Conservation (phyloP, 352 stramenopile genomes). For the Phytophthora cryptogea region DNA sequence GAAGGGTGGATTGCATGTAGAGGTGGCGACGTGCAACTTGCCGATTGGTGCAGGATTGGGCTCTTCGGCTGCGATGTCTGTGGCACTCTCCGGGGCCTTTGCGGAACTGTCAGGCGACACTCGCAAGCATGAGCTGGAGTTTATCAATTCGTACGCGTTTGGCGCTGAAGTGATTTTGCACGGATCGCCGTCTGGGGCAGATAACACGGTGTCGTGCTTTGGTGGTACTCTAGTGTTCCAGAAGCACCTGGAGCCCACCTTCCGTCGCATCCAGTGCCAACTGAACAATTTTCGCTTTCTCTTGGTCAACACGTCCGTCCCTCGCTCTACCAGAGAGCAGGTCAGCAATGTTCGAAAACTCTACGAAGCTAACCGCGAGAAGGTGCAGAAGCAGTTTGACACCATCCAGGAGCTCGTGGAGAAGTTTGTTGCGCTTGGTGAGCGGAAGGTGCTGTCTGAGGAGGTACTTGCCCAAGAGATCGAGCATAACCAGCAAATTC, state of each 20-base stretch:
- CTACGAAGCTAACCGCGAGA: slow-evolving; percentile 53
- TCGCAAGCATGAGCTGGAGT: slow-evolving; percentile 36
- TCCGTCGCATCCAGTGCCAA: slow-evolving; percentile 50
- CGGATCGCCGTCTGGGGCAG: slow-evolving; percentile 89
- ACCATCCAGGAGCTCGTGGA: slow-evolving; percentile 79
- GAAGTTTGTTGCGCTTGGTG: slow-evolving; percentile 55
- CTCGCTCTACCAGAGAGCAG: slow-evolving; percentile 86
- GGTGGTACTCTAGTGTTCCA: slow-evolving; percentile 86
- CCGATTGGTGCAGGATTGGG: slow-evolving; percentile 91
- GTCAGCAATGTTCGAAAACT: slow-evolving; percentile 75
- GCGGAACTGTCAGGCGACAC: slow-evolving; percentile 36
- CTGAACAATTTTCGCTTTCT: slow-evolving; percentile 84
- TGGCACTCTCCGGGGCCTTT: slow-evolving; percentile 78
- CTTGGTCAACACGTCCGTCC: slow-evolving; percentile 91
- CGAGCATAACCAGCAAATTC: slow-evolving; percentile 73
- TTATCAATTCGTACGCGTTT: slow-evolving; percentile 89
- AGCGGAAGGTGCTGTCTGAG: slow-evolving; percentile 47
- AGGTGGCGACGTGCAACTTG: slow-evolving; percentile 56
- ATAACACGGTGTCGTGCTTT: slow-evolving; percentile 92
- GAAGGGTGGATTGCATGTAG: slow-evolving; percentile 44
- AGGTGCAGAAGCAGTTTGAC: slow-evolving; percentile 66
- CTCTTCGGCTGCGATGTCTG: slow-evolving; percentile 90
- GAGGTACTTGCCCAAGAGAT: slow-evolving; percentile 53
- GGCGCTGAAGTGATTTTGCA: slow-evolving; percentile 91
- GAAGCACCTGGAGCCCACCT: slow-evolving; percentile 52